Conservation (phyloP, 805 yeast species). For the Wickerhamomyces mucosus region DNA sequence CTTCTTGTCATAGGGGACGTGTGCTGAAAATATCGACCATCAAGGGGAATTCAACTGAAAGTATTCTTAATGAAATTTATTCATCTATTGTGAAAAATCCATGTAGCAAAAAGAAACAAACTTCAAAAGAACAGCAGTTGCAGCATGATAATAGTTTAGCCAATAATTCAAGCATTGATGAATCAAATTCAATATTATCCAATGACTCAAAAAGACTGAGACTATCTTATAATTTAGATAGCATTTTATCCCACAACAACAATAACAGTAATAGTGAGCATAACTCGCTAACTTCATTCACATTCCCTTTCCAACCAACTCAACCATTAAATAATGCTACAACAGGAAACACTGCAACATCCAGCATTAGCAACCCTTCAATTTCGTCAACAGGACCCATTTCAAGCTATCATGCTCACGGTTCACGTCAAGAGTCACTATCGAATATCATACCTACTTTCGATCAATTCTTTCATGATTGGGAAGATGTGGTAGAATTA, state of each 20-base stretch:
- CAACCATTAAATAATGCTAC: too few relatives aligned
- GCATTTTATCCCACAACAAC: too few relatives aligned
- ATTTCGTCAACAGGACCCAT: neutral
- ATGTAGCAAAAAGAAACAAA: conserved; percentile 17
- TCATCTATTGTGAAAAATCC: conserved; percentile 15
- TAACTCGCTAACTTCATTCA: too few relatives aligned
- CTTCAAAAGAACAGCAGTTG: conserved; percentile 12
- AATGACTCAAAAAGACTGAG: too few relatives aligned
- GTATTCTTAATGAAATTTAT: conserved; percentile 16
- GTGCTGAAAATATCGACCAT: conserved; percentile 16
- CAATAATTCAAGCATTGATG: too few relatives aligned
- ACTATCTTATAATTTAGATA: too few relatives aligned
- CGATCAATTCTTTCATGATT: conserved; percentile 17
- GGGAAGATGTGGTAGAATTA: conserved; percentile 12
- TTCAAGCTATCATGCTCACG: too few relatives aligned
- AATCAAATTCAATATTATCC: too few relatives aligned
- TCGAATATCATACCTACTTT: conserved; percentile 10
- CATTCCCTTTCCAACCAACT: too few relatives aligned
- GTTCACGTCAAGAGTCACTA: too few relatives aligned
- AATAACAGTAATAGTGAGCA: too few relatives aligned
- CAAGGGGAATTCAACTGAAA: conserved; percentile 12
- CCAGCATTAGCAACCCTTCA: neutral
- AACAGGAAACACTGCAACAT: neutral
- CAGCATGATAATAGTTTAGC: too few relatives aligned
- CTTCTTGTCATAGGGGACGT: conserved; percentile 20